Evolutionary conservation across 257 asterid genomes (phyloP), one percentile per base, ranked within the genome.

Genomic region (Henckelia pumila): DNA sequence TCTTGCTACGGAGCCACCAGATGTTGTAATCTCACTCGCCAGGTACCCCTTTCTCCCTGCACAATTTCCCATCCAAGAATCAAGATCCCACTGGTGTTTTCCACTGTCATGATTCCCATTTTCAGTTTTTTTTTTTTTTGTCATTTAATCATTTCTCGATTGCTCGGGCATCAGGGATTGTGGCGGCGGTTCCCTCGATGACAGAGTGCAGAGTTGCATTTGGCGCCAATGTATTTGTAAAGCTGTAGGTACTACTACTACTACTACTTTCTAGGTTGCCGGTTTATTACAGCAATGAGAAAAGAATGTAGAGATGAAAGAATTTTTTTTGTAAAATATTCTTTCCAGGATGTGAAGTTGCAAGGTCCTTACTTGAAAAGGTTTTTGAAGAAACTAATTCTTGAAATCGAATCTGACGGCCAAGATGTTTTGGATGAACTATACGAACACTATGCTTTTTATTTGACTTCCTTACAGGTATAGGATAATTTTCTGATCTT

Each of bases 1-100:
- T 70, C 77, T 80, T 17, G 88, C 95, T 30, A 76, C 85, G 91
- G 97, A 93, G 68, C 83, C 86, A n/a, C 86, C 96, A 29, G 80
- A 80, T 14, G 78, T 80, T 71, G 78, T 86, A 20, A 66, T 93
- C 77, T 82, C 95, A 52, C 80, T 85, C 70, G 97, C 96, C 68
- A 90, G 95, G 96, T 90, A 53, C 57, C 14, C 16, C n/a, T n/a
- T n/a, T n/a, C n/a, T n/a, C n/a, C n/a, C n/a, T n/a, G 52, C 65
- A 53, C 30, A 23, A 60, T 33, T 52, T 49, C 49, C 65, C 66
- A 4, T 16, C 24, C n/a, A n/a, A n/a, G n/a, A n/a, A n/a, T n/a
- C n/a, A n/a, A n/a, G n/a, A n/a, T n/a, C n/a, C n/a, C n/a, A n/a
- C n/a, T 25, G 2, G 19, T 29, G 63, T 7, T 64, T 11, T 19